Base-by-base conservation (phyloP, 2,329 filamentous ascomycete genomes). In the Coniella lustricola region DNA sequence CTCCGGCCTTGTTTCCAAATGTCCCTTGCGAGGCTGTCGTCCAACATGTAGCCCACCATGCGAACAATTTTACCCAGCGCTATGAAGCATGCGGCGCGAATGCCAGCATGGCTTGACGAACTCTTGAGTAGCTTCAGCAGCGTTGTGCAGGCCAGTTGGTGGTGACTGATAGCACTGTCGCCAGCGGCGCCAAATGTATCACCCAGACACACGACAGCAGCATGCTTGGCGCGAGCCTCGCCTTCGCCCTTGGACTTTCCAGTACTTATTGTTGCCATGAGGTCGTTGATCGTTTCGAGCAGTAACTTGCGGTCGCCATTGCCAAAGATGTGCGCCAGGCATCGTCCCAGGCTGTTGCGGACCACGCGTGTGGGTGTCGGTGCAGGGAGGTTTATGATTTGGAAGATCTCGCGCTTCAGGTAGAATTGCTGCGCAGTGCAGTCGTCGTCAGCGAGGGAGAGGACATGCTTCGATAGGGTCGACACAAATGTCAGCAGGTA, bases 241-340 rank as follows among this genome's bases (percentile, higher is more conserved):
- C 81, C 82, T 50, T 96, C 90, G 46, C 71, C 71, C 63, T 84
- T 85, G 31, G 74, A 75, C 65, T 95, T 96, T 17, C 84, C 81
- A 41, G 77, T 77, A 52, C 82, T 82, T 39, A 95, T 64, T 48
- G 95, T 82, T 10, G 70, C 73, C 9, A 90, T 74, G 10, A 97
- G 74, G 56, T 97, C 91, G 60, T 93, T 95, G 62, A 97, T 86
- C 0, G 89, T 94, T 66, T 98, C 93, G 62, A 94, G 96, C 2
- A 98, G 77, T 44, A 95, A 76, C 63, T 94, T 95, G 55, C 91
- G 79, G 67, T 96, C 91, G 12, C 93, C 93, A 55, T 86, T 85
- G 14, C 75, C 77, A 56, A 98, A 86, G 50, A 97, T 82, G 59
- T 85, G 83, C 36, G 84, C 84, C 56, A 96, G 84, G 58, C 89